Conservation (phyloP, 202 grass and related monocot genomes). For the Thinopyrum obtusiflorum region DNA sequence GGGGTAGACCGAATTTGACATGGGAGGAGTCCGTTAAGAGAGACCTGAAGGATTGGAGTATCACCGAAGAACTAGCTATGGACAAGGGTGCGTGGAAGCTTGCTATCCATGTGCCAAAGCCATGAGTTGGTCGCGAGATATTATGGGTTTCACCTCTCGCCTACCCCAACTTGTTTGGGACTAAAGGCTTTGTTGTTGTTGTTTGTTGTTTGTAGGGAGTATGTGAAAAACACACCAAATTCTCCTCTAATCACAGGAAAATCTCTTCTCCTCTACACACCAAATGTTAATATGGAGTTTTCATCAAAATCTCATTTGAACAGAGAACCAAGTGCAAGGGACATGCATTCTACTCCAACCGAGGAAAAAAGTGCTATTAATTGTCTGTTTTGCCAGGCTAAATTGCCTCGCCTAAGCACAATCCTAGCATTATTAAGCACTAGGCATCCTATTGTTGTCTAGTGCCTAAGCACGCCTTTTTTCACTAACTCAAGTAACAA, state of each 20-base stretch:
- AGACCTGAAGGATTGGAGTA: too few relatives aligned
- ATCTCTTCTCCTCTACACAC: neutral
- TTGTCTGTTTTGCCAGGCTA: neutral
- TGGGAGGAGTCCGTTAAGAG: too few relatives aligned
- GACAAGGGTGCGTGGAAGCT: too few relatives aligned
- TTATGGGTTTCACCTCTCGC: too few relatives aligned
- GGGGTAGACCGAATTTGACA: too few relatives aligned
- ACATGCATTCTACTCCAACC: neutral
- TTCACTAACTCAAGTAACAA: neutral
- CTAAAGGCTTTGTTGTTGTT: too few relatives aligned
- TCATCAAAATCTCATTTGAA: neutral
- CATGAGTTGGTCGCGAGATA: too few relatives aligned
- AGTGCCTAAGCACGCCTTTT: too few relatives aligned
- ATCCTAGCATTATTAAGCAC: neutral
- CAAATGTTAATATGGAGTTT: neutral
- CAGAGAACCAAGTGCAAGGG: neutral
- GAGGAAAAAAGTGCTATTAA: neutral
- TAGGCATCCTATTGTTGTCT: neutral
- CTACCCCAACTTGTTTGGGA: too few relatives aligned
- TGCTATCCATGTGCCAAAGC: too few relatives aligned
- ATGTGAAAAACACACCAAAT: neutral
- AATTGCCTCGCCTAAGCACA: neutral
- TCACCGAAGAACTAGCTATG: too few relatives aligned
- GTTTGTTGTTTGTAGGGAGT: too few relatives aligned
- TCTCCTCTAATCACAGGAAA: neutral